phyloP scores from a whole-genome alignment of 768 basidiomycete species.

The Hericium alpestre region DNA sequence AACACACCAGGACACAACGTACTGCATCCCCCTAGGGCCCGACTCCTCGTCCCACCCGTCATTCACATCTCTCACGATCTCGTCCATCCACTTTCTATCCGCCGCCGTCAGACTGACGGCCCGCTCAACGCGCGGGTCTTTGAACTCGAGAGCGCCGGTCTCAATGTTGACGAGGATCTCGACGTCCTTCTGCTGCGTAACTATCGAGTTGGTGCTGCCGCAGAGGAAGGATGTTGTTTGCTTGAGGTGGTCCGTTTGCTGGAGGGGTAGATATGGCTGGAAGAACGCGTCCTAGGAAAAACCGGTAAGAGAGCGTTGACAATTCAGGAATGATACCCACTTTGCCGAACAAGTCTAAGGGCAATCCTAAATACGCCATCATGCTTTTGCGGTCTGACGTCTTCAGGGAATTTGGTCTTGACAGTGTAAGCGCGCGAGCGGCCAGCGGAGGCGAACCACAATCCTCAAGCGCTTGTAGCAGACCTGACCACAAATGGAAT shows the following conservation, averaged over 20 bases:
- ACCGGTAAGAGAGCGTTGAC: not conserved
- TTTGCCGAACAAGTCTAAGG: slow-evolving; percentile 87
- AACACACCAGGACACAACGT: slow-evolving; percentile 19
- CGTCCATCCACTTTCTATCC: slow-evolving; percentile 97
- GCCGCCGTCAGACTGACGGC: slow-evolving; percentile 76
- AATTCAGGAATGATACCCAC: slow-evolving; percentile 25
- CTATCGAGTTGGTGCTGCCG: slow-evolving; percentile 92
- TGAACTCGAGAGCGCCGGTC: slow-evolving; percentile 76
- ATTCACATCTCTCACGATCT: slow-evolving; percentile 79
- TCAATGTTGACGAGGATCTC: slow-evolving; percentile 90
- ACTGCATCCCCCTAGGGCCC: slow-evolving; percentile 52
- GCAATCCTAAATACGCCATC: slow-evolving; percentile 87
- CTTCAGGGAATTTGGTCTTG: slow-evolving; percentile 65
- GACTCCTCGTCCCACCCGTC: slow-evolving; percentile 66
- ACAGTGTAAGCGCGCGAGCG: slow-evolving; percentile 46
- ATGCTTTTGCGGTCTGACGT: slow-evolving; percentile 89
- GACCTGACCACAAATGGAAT: slow-evolving; percentile 33
- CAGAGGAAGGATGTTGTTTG: slow-evolving; percentile 80
- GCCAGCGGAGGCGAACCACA: slow-evolving; percentile 80
- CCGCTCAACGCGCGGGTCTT: slow-evolving; percentile 71
- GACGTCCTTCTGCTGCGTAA: slow-evolving; percentile 85
- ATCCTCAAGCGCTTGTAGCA: slow-evolving; percentile 84
- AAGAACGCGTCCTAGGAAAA: slow-evolving; percentile 75
- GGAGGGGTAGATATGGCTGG: slow-evolving; percentile 93
- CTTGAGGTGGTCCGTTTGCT: slow-evolving; percentile 83